Evolutionary conservation across 805 yeast species (phyloP), one percentile per base, ranked within the genome.

Genomic region (Suhomyces sp.): DNA sequence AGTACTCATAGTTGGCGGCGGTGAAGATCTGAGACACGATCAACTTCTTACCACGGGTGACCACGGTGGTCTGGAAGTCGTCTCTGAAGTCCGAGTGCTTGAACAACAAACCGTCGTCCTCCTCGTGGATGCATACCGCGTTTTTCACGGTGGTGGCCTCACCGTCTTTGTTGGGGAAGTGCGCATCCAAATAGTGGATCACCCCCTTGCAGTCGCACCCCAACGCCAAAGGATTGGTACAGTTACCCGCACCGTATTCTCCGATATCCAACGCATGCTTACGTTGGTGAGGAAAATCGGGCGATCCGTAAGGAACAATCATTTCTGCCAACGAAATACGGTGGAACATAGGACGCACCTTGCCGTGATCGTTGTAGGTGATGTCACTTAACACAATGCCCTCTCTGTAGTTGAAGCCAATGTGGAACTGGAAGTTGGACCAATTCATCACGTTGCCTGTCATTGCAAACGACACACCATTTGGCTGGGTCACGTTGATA

Each of bases 181-280:
- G 84, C n/a, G 89, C 92, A 69, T 87, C 92, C 69, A 87, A 66
- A 72, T 87, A 87, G 68, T 88, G 92, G 61, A 87, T 87, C 44
- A 83, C 89, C 66, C 94, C 94, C 68, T 87, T 87, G 75, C 94
- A 87, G 69, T 87, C 94, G 67, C 94, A 87, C 41, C 93, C 93
- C 50, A 87, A 78, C 19, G 86, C 73, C 57, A 87, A 77, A 31
- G 92, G 88, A 71, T 87, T 87, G 49, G 94, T 85, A 84, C 87
- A 83, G 75, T 83, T 82, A 64, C 94, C 94, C 56, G 91, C 93
- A 73, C 94, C 94, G 66, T 87, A 87, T 69, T 87, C 94, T 67
- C 94, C 94, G 59, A 87, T 83, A 71, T 87, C 94, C 70, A 87
- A 82, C 43, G 94, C 94, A 62, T 87, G 94, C 71, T 87, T 87